Evolutionary conservation across 306 rosid species (phyloP), one percentile per base, ranked within the genome.

Genomic region (Gleditsia sinensis): DNA sequence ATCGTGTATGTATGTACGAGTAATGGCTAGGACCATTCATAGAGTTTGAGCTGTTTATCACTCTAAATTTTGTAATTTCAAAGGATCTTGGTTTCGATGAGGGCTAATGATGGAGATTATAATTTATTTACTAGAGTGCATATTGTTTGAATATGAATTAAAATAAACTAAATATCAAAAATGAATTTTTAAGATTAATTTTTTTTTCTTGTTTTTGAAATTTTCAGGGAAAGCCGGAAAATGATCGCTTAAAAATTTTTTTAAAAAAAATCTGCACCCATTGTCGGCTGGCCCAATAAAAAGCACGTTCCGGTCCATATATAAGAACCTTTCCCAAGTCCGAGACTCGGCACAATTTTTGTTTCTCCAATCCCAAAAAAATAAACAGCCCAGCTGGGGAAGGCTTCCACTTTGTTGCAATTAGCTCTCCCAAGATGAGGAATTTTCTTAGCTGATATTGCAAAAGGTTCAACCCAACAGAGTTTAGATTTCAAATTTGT

Each of bases 391-490:
- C 46, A 40, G 2, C 42, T 36, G 42, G 42, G 0, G 7, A 36
- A 36, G 42, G 42, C 10, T 9, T 6, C 7, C 9, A 3, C 7
- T 36, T 5, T 36, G 32, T 28, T 2, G 32, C 32, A 28, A 28
- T 28, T 28, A 28, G 32, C 3, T 28, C 4, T 28, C 32, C 32
- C 46, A 27, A 36, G 65, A 58, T 80, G 67, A 1, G 2, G 32
- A 4, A 28, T 75, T 45, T 64, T 80, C 67, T 80, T 48, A 51
- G 61, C 73, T 71, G 2, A 39, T 24, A 32, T 49, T 9, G 9
- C 51, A 23, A 28, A 33, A 59, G 51, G 39, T 74, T 51, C 20
- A 39, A 59, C 53, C 0, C 43, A 37, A n/a, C n/a, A n/a, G n/a
- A n/a, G n/a, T n/a, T n/a, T n/a, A n/a, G n/a, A n/a, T n/a, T n/a